Conservation (phyloP, 768 basidiomycete species). For the Kwoniella heveanensis region DNA sequence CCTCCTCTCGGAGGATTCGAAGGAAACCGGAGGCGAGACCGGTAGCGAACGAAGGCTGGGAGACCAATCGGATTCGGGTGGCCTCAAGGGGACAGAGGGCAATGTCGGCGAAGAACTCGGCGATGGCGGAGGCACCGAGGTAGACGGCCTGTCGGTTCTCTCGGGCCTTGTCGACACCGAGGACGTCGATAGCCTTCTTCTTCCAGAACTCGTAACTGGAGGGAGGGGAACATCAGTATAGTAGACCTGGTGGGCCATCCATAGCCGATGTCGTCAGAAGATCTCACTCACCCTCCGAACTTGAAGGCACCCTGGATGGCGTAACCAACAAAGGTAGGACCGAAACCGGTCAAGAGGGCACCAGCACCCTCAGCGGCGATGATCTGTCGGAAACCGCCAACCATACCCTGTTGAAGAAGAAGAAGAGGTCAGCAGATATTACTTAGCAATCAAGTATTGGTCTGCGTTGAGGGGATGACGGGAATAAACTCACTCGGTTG, state of each 20-base stretch:
- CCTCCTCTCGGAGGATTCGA: conserved; percentile 57
- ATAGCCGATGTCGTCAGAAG: not conserved
- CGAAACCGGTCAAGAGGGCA: conserved; percentile 93
- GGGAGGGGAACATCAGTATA: not conserved
- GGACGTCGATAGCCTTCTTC: conserved; percentile 83
- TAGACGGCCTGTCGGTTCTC: conserved; percentile 77
- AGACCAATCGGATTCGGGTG: conserved; percentile 59
- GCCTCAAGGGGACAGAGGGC: conserved; percentile 89
- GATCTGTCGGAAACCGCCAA: conserved; percentile 83
- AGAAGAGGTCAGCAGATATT: conserved; percentile 1
- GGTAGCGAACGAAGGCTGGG: conserved; percentile 58
- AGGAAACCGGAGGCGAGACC: conserved; percentile 58
- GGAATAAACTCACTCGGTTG: conserved; percentile 50
- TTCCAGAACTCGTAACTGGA: conserved; percentile 86
- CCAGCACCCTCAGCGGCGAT: conserved; percentile 81
- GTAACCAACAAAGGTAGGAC: conserved; percentile 90
- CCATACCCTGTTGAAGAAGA: conserved; percentile 63
- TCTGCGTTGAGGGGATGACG: not conserved
- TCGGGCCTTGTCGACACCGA: conserved; percentile 74
- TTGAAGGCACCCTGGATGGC: conserved; percentile 97
- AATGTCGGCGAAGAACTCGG: conserved; percentile 93
- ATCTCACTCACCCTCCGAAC: conserved; percentile 72
- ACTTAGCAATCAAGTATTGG: no score
- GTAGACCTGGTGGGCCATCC: not conserved
- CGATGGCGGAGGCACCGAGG: conserved; percentile 90